A percentile compares a stretch with the other conserved stretches of the same genome.
These are phyloP conservation scores for Pulicaria dysenterica DNA, from an alignment of 129 eudicot genomes.

Conservation along the genomic window DNA sequence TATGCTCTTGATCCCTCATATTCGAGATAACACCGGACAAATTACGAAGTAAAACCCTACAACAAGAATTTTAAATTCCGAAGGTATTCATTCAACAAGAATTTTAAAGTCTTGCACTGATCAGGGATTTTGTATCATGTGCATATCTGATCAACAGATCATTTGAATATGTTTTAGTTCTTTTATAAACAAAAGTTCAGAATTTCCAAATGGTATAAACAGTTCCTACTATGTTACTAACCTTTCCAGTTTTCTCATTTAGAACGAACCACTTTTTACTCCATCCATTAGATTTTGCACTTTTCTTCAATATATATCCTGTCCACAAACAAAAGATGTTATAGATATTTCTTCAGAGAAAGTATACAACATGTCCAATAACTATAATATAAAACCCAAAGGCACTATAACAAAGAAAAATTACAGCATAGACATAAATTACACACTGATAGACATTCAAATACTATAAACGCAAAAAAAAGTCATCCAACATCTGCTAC, in stretches of 20 bases:
- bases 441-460: neutral
- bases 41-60: slow-evolving; percentile 8
- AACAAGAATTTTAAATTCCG: neutral
- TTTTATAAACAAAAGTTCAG: neutral
- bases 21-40: neutral
- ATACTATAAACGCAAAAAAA: neutral
- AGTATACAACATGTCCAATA: slow-evolving; percentile 2
- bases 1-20: neutral
- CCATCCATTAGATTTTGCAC: slow-evolving; percentile 87
- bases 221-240: slow-evolving; percentile 35
- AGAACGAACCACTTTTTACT: slow-evolving; percentile 92
- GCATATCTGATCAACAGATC: neutral
- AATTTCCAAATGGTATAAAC: neutral
- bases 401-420: too few species aligned
- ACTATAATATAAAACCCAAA: neutral
- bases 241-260: slow-evolving; percentile 97
- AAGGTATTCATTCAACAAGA: neutral
- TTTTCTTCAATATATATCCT: slow-evolving; percentile 87
- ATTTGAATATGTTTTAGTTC: neutral
- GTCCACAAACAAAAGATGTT: slow-evolving; percentile 27
- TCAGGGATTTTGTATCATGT: neutral
- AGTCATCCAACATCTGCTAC: slow-evolving; percentile 6
- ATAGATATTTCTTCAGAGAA: neutral
- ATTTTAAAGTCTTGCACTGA: neutral
- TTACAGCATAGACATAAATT: neutral